phyloP scores from a whole-genome alignment of 768 basidiomycete species.

The Gymnopilus junonius region DNA sequence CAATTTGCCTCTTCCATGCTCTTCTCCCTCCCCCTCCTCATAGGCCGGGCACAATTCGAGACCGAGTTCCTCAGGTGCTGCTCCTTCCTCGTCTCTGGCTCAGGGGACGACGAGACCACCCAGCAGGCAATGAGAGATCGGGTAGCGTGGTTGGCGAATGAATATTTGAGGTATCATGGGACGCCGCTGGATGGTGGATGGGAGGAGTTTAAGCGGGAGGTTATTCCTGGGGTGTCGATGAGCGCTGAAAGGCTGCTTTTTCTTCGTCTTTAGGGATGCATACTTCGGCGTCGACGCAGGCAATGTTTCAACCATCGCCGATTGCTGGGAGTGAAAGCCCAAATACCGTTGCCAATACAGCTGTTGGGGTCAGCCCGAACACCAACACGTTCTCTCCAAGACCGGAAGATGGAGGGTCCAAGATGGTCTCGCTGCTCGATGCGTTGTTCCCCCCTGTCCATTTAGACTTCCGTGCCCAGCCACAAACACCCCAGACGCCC shows the following conservation, averaged over 20 bases:
- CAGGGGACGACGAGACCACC: slow-evolving; percentile 41
- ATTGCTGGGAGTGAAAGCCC: slow-evolving; percentile 28
- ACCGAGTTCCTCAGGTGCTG: slow-evolving; percentile 71
- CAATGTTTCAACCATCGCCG: slow-evolving; percentile 55
- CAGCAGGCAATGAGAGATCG: slow-evolving; percentile 46
- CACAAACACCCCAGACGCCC: slow-evolving; percentile 23
- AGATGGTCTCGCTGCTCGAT: slow-evolving; percentile 48
- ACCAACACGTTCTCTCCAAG: slow-evolving; percentile 57
- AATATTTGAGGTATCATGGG: slow-evolving; percentile 67
- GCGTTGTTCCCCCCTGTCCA: slow-evolving; percentile 35
- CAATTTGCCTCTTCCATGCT: slow-evolving; percentile 66
- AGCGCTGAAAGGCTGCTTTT: slow-evolving; percentile 24
- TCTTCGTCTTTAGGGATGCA: slow-evolving; percentile 35
- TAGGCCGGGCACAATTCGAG: slow-evolving; percentile 64
- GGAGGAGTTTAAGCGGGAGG: slow-evolving; percentile 59
- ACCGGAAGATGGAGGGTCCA: slow-evolving; percentile 44
- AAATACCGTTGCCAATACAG: not conserved
- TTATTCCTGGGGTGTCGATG: slow-evolving; percentile 46
- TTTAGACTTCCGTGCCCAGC: slow-evolving; percentile 20
- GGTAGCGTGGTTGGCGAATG: slow-evolving; percentile 66
- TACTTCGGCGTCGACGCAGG: slow-evolving; percentile 55
- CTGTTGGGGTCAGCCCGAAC: slow-evolving; percentile 36
- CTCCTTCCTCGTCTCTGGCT: slow-evolving; percentile 66
- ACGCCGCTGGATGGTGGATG: slow-evolving; percentile 58
- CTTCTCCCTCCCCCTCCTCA: slow-evolving; percentile 61